Evolutionary conservation across 768 basidiomycete species (phyloP), one percentile per base, ranked within the genome.

Genomic region (Rhodotorula toruloides): DNA sequence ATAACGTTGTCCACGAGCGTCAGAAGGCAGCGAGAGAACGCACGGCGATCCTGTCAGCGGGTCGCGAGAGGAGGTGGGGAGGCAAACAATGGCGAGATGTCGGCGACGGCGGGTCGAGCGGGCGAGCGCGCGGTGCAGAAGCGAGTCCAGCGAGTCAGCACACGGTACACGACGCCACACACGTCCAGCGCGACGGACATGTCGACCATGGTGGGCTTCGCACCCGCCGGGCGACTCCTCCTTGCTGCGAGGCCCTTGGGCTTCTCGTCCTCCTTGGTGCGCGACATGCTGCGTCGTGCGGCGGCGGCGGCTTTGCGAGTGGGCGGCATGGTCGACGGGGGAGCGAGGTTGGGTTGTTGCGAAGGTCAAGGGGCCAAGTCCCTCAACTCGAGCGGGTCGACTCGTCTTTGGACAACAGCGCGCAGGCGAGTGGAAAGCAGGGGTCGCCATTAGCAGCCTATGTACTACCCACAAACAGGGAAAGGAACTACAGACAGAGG

Each of bases 201-300:
- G 12, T 42, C 56, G 16, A 39, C 44, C 50, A 61, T 65, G 0
- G 54, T 39, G 2, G 68, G 68, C 50, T 65, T 63, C 19, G 21
- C 31, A 7, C 55, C 19, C 32, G 43, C 43, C 7, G 32, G 6
- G 12, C 27, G 31, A n/a, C 58, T 49, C 32, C 48, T 42, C 19
- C 37, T 58, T 40, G 27, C 40, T 40, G 40, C 40, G 40, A 17
- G 11, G 40, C 31, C 36, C 54, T 48, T 36, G 44, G 34, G 39
- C 42, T 52, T 42, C 27, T 42, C 25, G 37, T 61, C 55, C 39
- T 46, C 25, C n/a, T 53, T 31, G 48, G n/a, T 12, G 42, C 44
- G 36, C 1, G 43, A 42, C 21, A 2, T 52, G 31, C 36, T 36
- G 32, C 21, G 4, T 32, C 6, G 10, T 12, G 27, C 31, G 47